phyloP scores from a whole-genome alignment of 768 basidiomycete species.

The Termitomyces sp. region DNA sequence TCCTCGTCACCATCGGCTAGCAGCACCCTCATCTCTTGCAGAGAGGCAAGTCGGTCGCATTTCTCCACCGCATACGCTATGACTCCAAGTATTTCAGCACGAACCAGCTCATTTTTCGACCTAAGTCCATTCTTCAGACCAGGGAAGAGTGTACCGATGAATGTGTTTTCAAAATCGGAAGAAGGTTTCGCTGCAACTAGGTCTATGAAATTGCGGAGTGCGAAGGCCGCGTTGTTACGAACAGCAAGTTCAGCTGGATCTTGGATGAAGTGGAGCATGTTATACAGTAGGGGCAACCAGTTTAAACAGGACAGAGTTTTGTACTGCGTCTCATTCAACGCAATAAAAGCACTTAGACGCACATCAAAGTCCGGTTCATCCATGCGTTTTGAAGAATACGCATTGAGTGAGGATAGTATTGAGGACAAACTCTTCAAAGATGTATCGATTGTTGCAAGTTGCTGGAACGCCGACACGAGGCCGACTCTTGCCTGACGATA shows the following conservation, averaged over 20 bases:
- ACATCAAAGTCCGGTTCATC: slow-evolving; percentile 94
- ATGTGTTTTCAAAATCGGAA: slow-evolving; percentile 44
- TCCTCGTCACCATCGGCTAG: slow-evolving; percentile 88
- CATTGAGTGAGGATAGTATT: slow-evolving; percentile 69
- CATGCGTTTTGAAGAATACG: slow-evolving; percentile 74
- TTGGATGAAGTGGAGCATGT: slow-evolving; percentile 80
- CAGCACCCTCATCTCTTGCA: slow-evolving; percentile 78
- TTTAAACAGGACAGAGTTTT: slow-evolving; percentile 42
- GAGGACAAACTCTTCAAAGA: slow-evolving; percentile 42
- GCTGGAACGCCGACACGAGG: slow-evolving; percentile 61
- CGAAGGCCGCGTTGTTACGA: slow-evolving; percentile 71
- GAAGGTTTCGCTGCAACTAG: slow-evolving; percentile 36
- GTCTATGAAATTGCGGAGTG: slow-evolving; percentile 77
- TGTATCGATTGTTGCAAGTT: slow-evolving; percentile 37
- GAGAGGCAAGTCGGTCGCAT: slow-evolving; percentile 47
- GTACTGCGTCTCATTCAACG: slow-evolving; percentile 65
- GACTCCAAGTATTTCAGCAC: slow-evolving; percentile 76
- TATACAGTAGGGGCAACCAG: slow-evolving; percentile 84
- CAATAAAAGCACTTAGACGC: slow-evolving; percentile 69
- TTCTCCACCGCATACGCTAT: slow-evolving; percentile 68
- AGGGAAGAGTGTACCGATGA: slow-evolving; percentile 65
- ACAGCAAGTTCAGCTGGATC: slow-evolving; percentile 86
- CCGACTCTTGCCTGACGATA: slow-evolving; percentile 64
- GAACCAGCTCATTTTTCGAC: slow-evolving; percentile 81
- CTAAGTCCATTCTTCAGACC: slow-evolving; percentile 75